phyloP scores from a whole-genome alignment of 352 stramenopile genomes.

The Globisporangium mamillatum region DNA sequence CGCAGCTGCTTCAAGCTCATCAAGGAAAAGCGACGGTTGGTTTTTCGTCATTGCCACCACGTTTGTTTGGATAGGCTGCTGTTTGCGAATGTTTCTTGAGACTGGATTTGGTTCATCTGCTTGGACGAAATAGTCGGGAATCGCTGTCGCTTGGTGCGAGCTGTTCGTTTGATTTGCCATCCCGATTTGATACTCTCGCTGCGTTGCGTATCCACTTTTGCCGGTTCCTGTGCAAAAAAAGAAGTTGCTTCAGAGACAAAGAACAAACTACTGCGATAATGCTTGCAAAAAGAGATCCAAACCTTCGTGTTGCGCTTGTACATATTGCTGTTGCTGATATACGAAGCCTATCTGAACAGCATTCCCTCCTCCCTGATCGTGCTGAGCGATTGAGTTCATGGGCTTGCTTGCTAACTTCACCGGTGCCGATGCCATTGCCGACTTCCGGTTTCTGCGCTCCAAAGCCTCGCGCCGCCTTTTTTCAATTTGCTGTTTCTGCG shows the following conservation, averaged over 20 bases:
- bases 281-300: too few species aligned
- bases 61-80: neutral
- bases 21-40: conserved; percentile 15
- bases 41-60: neutral
- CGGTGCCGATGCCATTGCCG: neutral
- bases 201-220: neutral
- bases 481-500: conserved; percentile 58
- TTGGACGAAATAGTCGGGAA: neutral
- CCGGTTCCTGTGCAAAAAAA: neutral
- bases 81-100: conserved; percentile 1
- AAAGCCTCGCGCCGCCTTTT: conserved; percentile 48
- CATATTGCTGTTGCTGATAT: neutral
- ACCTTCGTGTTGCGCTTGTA: neutral
- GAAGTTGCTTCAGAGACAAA: neutral
- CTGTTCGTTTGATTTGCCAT: neutral
- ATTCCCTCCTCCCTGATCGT: neutral
- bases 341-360: neutral
- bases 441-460: conserved; percentile 40
- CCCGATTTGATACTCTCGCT: neutral
- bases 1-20: conserved; percentile 24
- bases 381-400: neutral
- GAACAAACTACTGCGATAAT: too few species aligned
- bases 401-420: neutral
- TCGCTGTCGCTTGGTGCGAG: neutral
- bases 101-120: neutral